Conservation (phyloP, 1,139 yeast species). For the Pichia inconspicua region DNA sequence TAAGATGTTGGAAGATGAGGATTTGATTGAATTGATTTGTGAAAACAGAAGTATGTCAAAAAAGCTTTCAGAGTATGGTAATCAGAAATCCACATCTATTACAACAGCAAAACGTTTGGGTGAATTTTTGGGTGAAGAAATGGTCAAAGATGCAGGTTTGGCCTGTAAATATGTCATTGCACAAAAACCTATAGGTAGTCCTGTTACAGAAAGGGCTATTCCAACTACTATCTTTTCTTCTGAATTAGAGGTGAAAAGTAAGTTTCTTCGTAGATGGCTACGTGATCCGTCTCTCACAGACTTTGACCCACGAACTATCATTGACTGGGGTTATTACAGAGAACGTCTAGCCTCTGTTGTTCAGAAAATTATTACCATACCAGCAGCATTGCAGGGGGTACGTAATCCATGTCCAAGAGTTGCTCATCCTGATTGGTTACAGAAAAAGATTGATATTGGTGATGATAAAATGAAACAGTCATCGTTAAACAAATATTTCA, state of each 20-base stretch:
- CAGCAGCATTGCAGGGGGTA: slow-evolving; percentile 89
- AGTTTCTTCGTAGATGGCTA: slow-evolving; percentile 79
- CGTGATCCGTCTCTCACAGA: slow-evolving; percentile 69
- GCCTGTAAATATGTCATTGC: slow-evolving; percentile 94
- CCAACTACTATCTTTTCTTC: slow-evolving; percentile 96
- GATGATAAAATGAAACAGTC: slow-evolving; percentile 70
- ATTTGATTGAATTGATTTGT: slow-evolving; percentile 87
- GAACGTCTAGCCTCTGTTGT: slow-evolving; percentile 90
- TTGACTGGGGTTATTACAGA: slow-evolving; percentile 91
- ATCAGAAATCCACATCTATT: slow-evolving; percentile 88
- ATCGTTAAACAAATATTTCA: slow-evolving; percentile 53
- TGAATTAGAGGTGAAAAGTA: slow-evolving; percentile 50
- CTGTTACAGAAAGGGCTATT: slow-evolving; percentile 92
- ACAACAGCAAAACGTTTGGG: slow-evolving; percentile 92
- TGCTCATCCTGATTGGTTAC: slow-evolving; percentile 91
- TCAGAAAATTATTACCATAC: slow-evolving; percentile 91
- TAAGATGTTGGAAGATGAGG: slow-evolving; percentile 83
- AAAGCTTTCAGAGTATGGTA: slow-evolving; percentile 79
- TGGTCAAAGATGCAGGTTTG: slow-evolving; percentile 94
- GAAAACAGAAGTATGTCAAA: slow-evolving; percentile 96
- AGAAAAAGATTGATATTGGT: slow-evolving; percentile 47
- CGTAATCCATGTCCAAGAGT: slow-evolving; percentile 94
- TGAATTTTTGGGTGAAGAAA: slow-evolving; percentile 92
- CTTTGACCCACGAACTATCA: slow-evolving; percentile 79
- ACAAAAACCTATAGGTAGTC: slow-evolving; percentile 73